Conservation (phyloP, 345 rosid genomes). For the Chamaenerion angustifolium region DNA sequence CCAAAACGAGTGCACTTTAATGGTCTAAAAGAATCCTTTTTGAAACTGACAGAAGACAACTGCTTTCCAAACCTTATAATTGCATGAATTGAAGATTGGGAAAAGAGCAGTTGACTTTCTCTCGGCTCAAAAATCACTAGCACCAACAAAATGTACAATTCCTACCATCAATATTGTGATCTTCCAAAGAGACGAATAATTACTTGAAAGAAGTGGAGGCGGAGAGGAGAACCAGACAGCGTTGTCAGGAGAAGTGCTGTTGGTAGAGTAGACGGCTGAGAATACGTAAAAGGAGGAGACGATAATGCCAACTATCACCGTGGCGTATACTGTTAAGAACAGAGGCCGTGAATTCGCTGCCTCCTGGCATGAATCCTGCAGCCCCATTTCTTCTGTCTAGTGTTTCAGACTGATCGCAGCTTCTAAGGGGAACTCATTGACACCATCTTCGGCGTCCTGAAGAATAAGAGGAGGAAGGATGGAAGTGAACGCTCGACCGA, state of each 20-base stretch:
- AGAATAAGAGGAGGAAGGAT: not conserved
- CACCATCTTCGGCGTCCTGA: not conserved
- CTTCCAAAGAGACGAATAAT: not conserved
- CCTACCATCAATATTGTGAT: no score
- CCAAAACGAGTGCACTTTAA: no score
- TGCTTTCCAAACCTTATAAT: no score
- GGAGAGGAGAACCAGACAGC: constrained; percentile 55
- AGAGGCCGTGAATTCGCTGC: constrained; percentile 56
- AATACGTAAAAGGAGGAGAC: constrained; percentile 73
- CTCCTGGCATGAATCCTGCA: constrained; percentile 64
- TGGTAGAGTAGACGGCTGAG: constrained; percentile 67
- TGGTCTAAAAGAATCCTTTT: no score
- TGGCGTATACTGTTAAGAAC: constrained; percentile 66
- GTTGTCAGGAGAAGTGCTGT: constrained; percentile 27
- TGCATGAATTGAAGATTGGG: no score
- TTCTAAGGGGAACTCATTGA: not conserved
- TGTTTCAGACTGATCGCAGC: not conserved
- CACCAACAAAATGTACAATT: no score
- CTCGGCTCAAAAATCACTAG: no score
- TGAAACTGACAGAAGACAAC: no score
- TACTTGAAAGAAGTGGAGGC: constrained; percentile 18
- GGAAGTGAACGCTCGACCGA: no score
- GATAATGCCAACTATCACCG: constrained; percentile 61
- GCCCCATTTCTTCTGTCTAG: constrained; percentile 15
- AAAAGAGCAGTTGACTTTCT: no score